A percentile compares a stretch with the other conserved stretches of the same genome.
phyloP scores from a whole-genome alignment of 768 basidiomycete genomes.

The Leccinum uliginosum region DNA sequence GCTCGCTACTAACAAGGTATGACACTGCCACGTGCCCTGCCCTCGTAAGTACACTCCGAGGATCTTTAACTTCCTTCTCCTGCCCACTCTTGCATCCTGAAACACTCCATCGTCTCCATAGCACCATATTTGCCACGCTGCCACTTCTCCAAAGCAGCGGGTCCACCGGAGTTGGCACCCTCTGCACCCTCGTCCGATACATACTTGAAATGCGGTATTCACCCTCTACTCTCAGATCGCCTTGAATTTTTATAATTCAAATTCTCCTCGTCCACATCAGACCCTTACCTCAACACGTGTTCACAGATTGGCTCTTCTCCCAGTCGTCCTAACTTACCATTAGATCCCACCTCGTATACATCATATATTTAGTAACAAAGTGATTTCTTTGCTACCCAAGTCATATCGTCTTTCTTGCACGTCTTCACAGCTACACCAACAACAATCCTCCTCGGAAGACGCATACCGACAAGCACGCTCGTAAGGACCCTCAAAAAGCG shows the following conservation, averaged over 20 bases:
- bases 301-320: neutral
- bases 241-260: neutral
- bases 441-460: neutral
- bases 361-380: neutral
- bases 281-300: slow-evolving; percentile 11
- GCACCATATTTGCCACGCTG: slow-evolving; percentile 1
- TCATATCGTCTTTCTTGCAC: neutral
- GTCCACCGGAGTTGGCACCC: neutral
- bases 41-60: slow-evolving; percentile 4
- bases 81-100: neutral
- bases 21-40: neutral
- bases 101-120: neutral
- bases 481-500: neutral
- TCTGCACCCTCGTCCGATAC: neutral
- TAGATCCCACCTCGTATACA: neutral
- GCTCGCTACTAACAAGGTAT: neutral
- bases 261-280: neutral
- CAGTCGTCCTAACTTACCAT: neutral
- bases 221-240: neutral
- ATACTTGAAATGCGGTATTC: neutral
- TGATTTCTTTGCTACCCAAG: too few species aligned
- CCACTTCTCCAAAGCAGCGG: neutral
- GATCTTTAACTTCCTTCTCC: neutral
- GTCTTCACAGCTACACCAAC: neutral
- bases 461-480: neutral